Base-by-base conservation (phyloP, 768 basidiomycete genomes). In the Xerocomellus dryophilus region DNA sequence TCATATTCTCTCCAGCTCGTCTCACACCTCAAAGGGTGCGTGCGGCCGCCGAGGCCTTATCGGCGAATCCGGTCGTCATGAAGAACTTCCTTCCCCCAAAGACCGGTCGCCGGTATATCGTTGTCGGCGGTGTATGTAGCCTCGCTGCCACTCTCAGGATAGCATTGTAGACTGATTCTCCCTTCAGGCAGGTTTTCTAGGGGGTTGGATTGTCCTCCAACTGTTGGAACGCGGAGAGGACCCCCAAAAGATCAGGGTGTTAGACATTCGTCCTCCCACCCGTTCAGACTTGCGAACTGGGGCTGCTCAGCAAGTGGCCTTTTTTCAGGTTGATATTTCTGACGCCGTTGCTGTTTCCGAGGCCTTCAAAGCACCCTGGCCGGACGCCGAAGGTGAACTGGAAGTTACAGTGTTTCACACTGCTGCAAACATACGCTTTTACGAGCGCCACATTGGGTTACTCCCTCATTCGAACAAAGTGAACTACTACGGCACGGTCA, bases 341-440 rank as follows among this genome's bases (percentile, higher is more conserved):
- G 76, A 88, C 51, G 66, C 71, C 4, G 66, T 61, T 10, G 78
- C 83, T 0, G 78, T 89, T 17, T 69, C 80, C 12, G 76, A 74
- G 2, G 87, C 86, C 0, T 90, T 91, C 71, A 73, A 62, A 20
- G 78, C 81, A 4, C 77, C 85, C 0, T 91, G 89, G 89, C 78
- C 81, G 1, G 59, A 66, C 10, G 63, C 67, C 18, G 50, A 54
- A 15, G 63, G 63, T 21, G 63, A 63, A 7, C 47, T 57, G 9
- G 63, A 71, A 11, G 70, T 85, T 20, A 88, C 88, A 1, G 79
- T 91, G 9, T 87, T 89, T 66, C 87, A 90, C 63, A 85, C 86
- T 20, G 88, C 85, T 1, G 85, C 89, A 17, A 86, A 78, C 58
- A 90, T 90, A 58, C 85, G 87, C 5, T 90, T 87, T 66, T 91